Base-by-base conservation (phyloP, 371 early-diverging fungal species). In the Syncephalastrum contaminatum region DNA sequence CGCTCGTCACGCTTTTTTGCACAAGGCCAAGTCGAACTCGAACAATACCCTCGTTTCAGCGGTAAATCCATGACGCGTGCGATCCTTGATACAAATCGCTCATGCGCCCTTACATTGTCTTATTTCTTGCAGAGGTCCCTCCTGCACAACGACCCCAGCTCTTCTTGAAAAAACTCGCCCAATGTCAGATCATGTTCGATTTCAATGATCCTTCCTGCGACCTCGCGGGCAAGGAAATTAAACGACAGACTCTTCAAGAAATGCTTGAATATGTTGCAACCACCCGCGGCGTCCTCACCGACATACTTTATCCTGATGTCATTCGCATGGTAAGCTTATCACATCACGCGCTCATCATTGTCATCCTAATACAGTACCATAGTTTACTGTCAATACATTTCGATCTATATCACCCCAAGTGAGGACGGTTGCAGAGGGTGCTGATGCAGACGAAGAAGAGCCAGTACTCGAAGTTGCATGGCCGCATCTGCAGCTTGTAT, bases 361-460 rank as follows among this genome's bases (percentile, higher is more conserved):
- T 10, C 36, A 30, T 12, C 36, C 36, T 30, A 15, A 40, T 14
- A 14, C 30, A 5, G n/a, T 30, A 22, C 20, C 47, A 43, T 73
- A 94, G 95, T 92, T 95, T 78, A 76, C 92, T 45, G 71, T 84
- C 10, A 98, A 98, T 75, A 77, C 97, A 36, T 97, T 98, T 73
- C 83, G 98, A 45, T 89, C 96, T 2, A 90, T 97, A 22, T 94
- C 97, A 1, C 97, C 98, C 4, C 94, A 91, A 66, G 86, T 90
- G 25, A 91, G 93, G 63, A 92, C 94, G 14, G 82, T 83, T 14
- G 95, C 93, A 42, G 97, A 96, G 59, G 95, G 92, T 1, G 97
- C 91, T 64, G 99, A 98, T 72, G 96, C 97, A 4, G 99, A 98
- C 64, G 99, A 98, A 66, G 99, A 98, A 67, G 99, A 98, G 68